phyloP scores from a whole-genome alignment of 441 rosid species.

The Pelargonium myrrhifolium region DNA sequence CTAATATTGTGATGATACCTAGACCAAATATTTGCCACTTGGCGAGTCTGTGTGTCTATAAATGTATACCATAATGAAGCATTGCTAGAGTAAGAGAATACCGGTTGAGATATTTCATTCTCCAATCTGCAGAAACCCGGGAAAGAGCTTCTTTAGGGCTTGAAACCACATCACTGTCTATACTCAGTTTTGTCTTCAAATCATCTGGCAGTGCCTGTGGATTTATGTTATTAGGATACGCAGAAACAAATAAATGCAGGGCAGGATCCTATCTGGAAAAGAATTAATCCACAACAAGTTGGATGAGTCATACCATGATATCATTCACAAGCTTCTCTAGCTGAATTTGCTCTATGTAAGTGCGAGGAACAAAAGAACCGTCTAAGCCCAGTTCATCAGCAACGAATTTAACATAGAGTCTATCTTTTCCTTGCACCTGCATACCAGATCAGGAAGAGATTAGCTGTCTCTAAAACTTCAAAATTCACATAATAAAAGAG shows the following conservation, averaged over 20 bases:
- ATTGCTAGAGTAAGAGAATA: slow-evolving; percentile 23
- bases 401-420: slow-evolving; percentile 50
- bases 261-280: not conserved
- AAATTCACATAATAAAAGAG: not conserved
- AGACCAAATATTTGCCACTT: not conserved
- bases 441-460: slow-evolving; percentile 19
- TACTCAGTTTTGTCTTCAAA: slow-evolving; percentile 80
- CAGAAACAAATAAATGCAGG: slow-evolving; percentile 14
- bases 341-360: slow-evolving; percentile 96
- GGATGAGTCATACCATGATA: slow-evolving; percentile 63
- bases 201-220: slow-evolving; percentile 93
- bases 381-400: slow-evolving; percentile 84
- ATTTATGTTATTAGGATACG: slow-evolving; percentile 31
- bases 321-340: slow-evolving; percentile 96
- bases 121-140: slow-evolving; percentile 92
- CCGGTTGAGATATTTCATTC: slow-evolving; percentile 87
- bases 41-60: not conserved
- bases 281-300: not conserved
- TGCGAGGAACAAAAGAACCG: slow-evolving; percentile 83
- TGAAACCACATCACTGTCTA: slow-evolving; percentile 74
- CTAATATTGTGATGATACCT: not conserved
- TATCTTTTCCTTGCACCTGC: slow-evolving; percentile 97
- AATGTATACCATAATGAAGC: not conserved
- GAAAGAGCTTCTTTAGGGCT: slow-evolving; percentile 98
- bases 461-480: slow-evolving; percentile 13